phyloP scores from a whole-genome alignment of 805 yeast genomes.

The Pichia pseudocactophila region DNA sequence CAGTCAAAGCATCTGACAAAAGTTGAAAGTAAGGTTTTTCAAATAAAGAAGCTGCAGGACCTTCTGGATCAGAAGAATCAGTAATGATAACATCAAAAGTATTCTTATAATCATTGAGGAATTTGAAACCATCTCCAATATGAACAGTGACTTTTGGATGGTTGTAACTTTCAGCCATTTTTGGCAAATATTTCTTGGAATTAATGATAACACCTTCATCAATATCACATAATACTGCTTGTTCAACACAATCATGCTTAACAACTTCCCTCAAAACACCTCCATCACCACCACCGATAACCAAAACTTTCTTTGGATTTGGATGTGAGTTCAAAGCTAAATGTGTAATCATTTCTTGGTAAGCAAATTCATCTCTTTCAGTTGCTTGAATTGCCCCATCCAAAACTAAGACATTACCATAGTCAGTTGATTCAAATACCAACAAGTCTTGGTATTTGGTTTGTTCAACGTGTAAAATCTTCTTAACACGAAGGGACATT shows the following conservation, averaged over 20 bases:
- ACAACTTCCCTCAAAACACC: constrained; percentile 94
- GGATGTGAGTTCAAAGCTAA: constrained; percentile 89
- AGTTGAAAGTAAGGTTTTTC: constrained; percentile 87
- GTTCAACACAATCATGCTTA: constrained; percentile 79
- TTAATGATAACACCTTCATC: constrained; percentile 88
- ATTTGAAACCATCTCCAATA: constrained; percentile 97
- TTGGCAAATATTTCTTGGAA: constrained; percentile 80
- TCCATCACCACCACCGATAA: constrained; percentile 98
- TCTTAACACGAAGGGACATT: constrained; percentile 80
- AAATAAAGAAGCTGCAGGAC: constrained; percentile 92
- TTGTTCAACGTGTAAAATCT: constrained; percentile 74
- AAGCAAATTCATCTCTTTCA: constrained; percentile 94
- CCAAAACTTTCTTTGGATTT: constrained; percentile 86
- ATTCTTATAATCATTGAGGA: constrained; percentile 72
- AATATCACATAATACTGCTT: constrained; percentile 87
- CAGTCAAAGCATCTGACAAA: constrained; percentile 79
- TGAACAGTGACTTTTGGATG: constrained; percentile 88
- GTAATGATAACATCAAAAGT: constrained; percentile 93
- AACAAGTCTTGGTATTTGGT: constrained; percentile 90
- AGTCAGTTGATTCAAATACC: constrained; percentile 85
- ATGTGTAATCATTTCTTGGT: constrained; percentile 98
- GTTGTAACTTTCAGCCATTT: constrained; percentile 71
- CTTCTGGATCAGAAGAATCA: constrained; percentile 97
- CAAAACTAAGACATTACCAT: constrained; percentile 90
- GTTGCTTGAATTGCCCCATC: constrained; percentile 95